phyloP scores from a whole-genome alignment of 2,329 filamentous ascomycete genomes.

The Plectosphaerella plurivora region DNA sequence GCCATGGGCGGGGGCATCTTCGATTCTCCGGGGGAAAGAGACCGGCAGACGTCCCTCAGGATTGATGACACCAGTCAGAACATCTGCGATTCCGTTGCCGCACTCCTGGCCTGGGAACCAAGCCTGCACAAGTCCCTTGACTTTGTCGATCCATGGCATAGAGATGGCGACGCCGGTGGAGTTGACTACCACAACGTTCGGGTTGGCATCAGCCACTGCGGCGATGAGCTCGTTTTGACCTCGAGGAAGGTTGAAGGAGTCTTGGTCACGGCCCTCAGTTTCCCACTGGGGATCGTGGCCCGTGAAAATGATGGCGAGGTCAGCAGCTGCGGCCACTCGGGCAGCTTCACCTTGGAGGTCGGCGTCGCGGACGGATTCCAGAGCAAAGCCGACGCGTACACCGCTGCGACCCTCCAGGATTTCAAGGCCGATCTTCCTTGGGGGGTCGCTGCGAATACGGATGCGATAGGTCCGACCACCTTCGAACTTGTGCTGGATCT shows the following conservation, averaged over 20 bases:
- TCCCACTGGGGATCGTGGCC: conserved; percentile 51
- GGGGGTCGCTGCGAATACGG: conserved; percentile 22
- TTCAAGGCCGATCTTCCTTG: conserved; percentile 20
- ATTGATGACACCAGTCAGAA: conserved; percentile 60
- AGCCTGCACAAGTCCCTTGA: conserved; percentile 59
- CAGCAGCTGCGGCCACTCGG: conserved; percentile 51
- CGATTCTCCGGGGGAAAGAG: conserved; percentile 54
- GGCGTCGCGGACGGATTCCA: conserved; percentile 24
- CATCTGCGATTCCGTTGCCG: conserved; percentile 64
- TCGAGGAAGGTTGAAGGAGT: conserved; percentile 61
- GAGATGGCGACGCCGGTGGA: conserved; percentile 61
- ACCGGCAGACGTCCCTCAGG: conserved; percentile 61
- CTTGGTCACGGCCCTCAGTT: conserved; percentile 61
- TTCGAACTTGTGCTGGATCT: conserved; percentile 18
- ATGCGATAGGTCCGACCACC: conserved; percentile 26
- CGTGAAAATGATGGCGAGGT: conserved; percentile 55
- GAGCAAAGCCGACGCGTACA: conserved; percentile 24
- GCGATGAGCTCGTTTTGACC: conserved; percentile 54
- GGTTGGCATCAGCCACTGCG: conserved; percentile 51
- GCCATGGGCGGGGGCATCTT: conserved; percentile 62
- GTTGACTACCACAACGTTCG: conserved; percentile 56
- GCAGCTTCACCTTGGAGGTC: conserved; percentile 46
- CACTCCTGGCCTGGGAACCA: conserved; percentile 69
- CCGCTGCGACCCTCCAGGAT: conserved; percentile 26
- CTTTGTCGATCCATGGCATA: conserved; percentile 50